Percentiles rank a stretch among this genome's conserved stretches.
phyloP scores from a whole-genome alignment of 306 rosid genomes.

The Castanea crenata region DNA sequence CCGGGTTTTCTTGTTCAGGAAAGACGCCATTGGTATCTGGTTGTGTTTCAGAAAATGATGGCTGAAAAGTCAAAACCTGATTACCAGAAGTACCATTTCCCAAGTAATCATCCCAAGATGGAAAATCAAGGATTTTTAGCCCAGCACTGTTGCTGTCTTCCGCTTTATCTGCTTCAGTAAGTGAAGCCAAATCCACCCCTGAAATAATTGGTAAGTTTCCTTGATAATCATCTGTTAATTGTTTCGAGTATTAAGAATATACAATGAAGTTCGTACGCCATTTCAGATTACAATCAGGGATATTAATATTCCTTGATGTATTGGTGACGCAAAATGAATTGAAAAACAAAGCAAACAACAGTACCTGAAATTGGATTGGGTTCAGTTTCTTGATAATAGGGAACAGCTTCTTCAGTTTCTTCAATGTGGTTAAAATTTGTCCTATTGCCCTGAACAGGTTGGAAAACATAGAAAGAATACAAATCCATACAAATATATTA shows the following conservation, averaged over 20 bases:
- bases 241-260: neutral
- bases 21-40: constrained; percentile 27
- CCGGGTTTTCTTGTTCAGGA: constrained; percentile 46
- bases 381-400: constrained; percentile 30
- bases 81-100: constrained; percentile 33
- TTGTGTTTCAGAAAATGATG: constrained; percentile 39
- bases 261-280: too few species aligned
- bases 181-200: constrained; percentile 38
- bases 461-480: constrained; percentile 8
- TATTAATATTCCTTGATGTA: too few species aligned
- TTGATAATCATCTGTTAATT: constrained; percentile 46
- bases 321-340: constrained; percentile 5
- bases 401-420: constrained; percentile 46
- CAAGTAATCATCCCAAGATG: constrained; percentile 41
- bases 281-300: too few species aligned
- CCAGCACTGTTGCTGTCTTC: constrained; percentile 36
- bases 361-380: constrained; percentile 48
- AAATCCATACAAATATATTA: neutral
- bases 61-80: constrained; percentile 44
- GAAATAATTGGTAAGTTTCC: constrained; percentile 39
- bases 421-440: constrained; percentile 37
- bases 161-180: constrained; percentile 35
- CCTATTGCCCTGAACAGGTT: constrained; percentile 62
- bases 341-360: constrained; percentile 20
- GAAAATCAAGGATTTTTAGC: constrained; percentile 32